A percentile compares a stretch with the other conserved stretches of the same genome.
Evolutionary conservation across 306 rosid species (phyloP).

Genomic region (Ammopiptanthus mongolicus): DNA sequence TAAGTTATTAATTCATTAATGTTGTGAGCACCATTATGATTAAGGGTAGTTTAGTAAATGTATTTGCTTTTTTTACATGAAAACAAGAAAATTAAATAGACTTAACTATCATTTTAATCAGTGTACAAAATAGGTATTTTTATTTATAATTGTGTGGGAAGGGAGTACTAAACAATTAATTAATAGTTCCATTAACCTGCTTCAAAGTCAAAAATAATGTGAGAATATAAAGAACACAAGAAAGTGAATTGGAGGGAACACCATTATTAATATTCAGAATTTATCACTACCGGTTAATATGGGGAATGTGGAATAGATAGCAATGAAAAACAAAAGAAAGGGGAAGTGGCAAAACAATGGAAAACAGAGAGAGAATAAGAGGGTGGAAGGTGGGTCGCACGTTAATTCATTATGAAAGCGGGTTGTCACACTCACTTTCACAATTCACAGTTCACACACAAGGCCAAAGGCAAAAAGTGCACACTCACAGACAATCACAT

Average conservation of each 20-base stretch:
- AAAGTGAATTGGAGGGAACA: background rate
- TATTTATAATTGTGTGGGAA: too few relatives aligned
- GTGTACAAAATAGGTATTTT: too few relatives aligned
- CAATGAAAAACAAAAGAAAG: background rate
- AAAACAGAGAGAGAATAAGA: background rate
- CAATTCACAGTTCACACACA: slow-evolving; percentile 25
- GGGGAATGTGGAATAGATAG: background rate
- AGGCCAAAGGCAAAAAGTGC: slow-evolving; percentile 37
- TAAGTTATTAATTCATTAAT: too few relatives aligned
- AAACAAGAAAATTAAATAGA: too few relatives aligned
- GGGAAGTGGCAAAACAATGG: background rate
- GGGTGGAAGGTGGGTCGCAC: slow-evolving; percentile 35
- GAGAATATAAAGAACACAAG: background rate
- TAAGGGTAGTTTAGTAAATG: too few relatives aligned
- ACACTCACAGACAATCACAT: slow-evolving; percentile 11
- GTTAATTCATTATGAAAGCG: slow-evolving; percentile 48
- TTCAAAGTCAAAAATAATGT: too few relatives aligned
- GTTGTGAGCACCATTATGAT: too few relatives aligned
- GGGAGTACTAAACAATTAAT: too few relatives aligned
- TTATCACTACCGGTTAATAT: slow-evolving; percentile 6
- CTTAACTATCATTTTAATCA: too few relatives aligned
- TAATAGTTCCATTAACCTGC: too few relatives aligned
- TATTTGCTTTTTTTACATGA: too few relatives aligned
- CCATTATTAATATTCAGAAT: slow-evolving; percentile 10
- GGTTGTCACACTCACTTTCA: slow-evolving; percentile 32